These are phyloP conservation scores for Stachybotrys echinatus DNA, from an alignment of 2,329 filamentous ascomycete species.

Conservation along the genomic window DNA sequence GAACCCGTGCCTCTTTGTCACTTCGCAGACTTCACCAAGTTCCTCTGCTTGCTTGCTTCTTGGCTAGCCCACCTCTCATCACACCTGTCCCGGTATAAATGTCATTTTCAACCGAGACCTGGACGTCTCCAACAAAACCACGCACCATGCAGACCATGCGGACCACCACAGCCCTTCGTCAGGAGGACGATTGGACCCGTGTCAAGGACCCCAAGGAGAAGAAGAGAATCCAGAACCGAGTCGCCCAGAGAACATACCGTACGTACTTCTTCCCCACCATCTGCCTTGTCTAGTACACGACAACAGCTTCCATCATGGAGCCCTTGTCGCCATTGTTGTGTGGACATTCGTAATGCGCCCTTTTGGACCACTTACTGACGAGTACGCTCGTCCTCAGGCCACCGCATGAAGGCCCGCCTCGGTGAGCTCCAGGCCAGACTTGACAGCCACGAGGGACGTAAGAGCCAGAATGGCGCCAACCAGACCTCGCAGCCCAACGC, in stretches of 20 bases:
- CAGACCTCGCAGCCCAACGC: slow-evolving; percentile 1
- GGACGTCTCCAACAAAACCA: slow-evolving; percentile 3
- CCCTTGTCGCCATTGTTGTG: neutral
- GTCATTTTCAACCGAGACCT: slow-evolving; percentile 6
- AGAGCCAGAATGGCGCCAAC: slow-evolving; percentile 3
- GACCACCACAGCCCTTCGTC: slow-evolving; percentile 8
- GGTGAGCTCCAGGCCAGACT: slow-evolving; percentile 22
- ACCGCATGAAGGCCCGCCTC: slow-evolving; percentile 24
- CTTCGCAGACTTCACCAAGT: too few species aligned
- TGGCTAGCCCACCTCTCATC: neutral
- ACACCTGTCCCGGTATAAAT: too few species aligned
- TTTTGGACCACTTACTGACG: neutral
- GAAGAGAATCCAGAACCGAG: slow-evolving; percentile 25
- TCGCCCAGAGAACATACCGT: slow-evolving; percentile 26
- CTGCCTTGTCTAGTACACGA: neutral
- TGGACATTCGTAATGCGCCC: neutral
- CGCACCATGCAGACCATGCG: neutral
- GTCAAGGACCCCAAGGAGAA: slow-evolving; percentile 22
- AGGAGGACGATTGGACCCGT: slow-evolving; percentile 22
- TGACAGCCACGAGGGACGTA: slow-evolving; percentile 17
- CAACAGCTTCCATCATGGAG: neutral
- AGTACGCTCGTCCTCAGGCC: slow-evolving; percentile 10
- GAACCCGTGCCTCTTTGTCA: neutral
- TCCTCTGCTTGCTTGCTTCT: neutral
- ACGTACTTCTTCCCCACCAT: slow-evolving; percentile 4